Evolutionary conservation across 1,139 yeast genomes (phyloP).

Genomic region (Sugiyamaella novakii): DNA sequence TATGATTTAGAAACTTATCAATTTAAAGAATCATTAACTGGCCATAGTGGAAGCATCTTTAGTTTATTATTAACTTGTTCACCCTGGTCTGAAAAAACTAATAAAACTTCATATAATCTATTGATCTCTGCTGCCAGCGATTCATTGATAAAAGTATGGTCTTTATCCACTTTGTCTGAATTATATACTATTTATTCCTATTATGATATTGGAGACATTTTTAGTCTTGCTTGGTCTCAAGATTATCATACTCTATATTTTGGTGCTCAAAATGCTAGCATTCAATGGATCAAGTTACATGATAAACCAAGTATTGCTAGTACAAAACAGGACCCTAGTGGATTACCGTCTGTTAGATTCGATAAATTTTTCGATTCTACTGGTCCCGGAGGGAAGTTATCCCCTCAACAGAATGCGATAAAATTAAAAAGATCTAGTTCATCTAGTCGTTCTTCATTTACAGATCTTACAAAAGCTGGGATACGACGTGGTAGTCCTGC

Average conservation of each 20-base stretch:
- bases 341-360: slow-evolving; percentile 76
- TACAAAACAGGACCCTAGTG: slow-evolving; percentile 28
- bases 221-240: slow-evolving; percentile 75
- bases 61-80: slow-evolving; percentile 57
- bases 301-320: slow-evolving; percentile 32
- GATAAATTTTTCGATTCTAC: slow-evolving; percentile 87
- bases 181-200: slow-evolving; percentile 75
- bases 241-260: slow-evolving; percentile 63
- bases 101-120: slow-evolving; percentile 29
- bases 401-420: slow-evolving; percentile 39
- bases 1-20: slow-evolving; percentile 70
- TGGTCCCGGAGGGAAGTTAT: slow-evolving; percentile 72
- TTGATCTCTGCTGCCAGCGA: slow-evolving; percentile 90
- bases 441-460: slow-evolving; percentile 7
- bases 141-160: slow-evolving; percentile 85
- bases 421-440: slow-evolving; percentile 7
- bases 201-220: slow-evolving; percentile 91
- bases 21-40: slow-evolving; percentile 48
- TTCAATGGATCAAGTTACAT: slow-evolving; percentile 64
- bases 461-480: slow-evolving; percentile 10
- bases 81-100: neutral
- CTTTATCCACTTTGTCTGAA: slow-evolving; percentile 45
- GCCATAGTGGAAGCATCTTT: slow-evolving; percentile 73
- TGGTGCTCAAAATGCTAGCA: slow-evolving; percentile 91
- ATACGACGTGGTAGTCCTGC: neutral